These are phyloP conservation scores for Dendrobium chrysotoxum DNA, from an alignment of 106 monocot species.

Conservation along the genomic window DNA sequence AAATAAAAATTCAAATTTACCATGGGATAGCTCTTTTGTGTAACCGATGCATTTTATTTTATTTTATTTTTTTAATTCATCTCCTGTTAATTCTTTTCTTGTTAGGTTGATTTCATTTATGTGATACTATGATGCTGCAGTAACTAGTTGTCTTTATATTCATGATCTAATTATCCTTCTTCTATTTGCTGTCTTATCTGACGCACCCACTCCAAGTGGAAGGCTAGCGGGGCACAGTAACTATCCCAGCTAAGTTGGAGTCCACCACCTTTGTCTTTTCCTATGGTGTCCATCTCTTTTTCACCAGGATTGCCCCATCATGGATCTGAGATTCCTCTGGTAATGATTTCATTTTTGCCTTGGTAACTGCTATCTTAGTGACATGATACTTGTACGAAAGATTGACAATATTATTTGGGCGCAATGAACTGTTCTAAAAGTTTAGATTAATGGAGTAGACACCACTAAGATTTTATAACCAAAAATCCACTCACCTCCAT, in stretches of 20 bases:
- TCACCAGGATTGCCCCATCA: conserved; percentile 77
- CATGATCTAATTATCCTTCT: not conserved
- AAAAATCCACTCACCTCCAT: too few species aligned
- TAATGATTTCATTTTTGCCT: conserved; percentile 72
- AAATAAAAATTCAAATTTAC: not conserved
- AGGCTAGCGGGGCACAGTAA: conserved; percentile 60
- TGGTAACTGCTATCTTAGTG: conserved; percentile 64
- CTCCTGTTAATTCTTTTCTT: not conserved
- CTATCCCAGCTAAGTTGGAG: conserved; percentile 77
- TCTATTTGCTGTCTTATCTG: conserved; percentile 55
- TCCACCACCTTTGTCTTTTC: conserved; percentile 79
- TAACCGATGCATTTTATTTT: not conserved
- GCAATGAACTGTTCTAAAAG: too few species aligned
- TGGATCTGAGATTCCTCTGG: conserved; percentile 88
- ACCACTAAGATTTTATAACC: too few species aligned
- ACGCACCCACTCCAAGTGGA: conserved; percentile 96
- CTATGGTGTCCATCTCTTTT: conserved; percentile 88
- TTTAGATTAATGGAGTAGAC: too few species aligned
- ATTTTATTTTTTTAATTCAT: not conserved
- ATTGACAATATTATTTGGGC: too few species aligned
- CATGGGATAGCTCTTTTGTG: not conserved
- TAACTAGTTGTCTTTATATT: not conserved
- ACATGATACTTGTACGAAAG: conserved; percentile 67
- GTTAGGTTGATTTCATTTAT: not conserved
- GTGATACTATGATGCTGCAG: not conserved